phyloP scores from a whole-genome alignment of 768 basidiomycete species.

The Candolleomyces eurysporus region DNA sequence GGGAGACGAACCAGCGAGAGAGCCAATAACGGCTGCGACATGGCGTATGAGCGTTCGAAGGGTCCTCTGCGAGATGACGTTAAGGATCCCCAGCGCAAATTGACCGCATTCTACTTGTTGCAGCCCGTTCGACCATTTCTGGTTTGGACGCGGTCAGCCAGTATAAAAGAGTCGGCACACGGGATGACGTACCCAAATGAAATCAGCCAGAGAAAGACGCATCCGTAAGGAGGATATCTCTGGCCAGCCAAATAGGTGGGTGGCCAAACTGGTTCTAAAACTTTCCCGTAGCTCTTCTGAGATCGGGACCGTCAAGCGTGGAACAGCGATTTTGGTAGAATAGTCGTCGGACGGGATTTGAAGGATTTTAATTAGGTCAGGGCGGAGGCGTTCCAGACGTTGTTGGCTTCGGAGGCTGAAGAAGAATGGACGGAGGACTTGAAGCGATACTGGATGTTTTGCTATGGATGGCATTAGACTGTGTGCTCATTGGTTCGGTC shows the following conservation, averaged over 20 bases:
- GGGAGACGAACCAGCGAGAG: conserved; percentile 44
- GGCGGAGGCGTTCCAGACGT: conserved; percentile 34
- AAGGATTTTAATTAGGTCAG: conserved; percentile 47
- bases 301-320: conserved; percentile 21
- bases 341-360: conserved; percentile 31
- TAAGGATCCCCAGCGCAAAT: conserved; percentile 51
- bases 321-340: conserved; percentile 27
- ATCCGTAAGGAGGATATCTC: conserved; percentile 51
- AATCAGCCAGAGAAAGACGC: conserved; percentile 52
- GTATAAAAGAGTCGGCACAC: not conserved
- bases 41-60: conserved; percentile 58
- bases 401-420: conserved; percentile 24
- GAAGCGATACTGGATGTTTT: conserved; percentile 45
- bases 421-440: conserved; percentile 51
- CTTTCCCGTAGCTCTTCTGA: conserved; percentile 37
- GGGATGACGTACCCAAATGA: conserved; percentile 38
- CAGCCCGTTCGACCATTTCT: conserved; percentile 49
- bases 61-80: conserved; percentile 50
- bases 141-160: not conserved
- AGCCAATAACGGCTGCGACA: conserved; percentile 41
- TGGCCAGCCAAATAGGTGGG: conserved; percentile 65
- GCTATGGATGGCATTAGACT: conserved; percentile 19
- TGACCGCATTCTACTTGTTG: conserved; percentile 46
- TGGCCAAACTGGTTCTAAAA: conserved; percentile 50
- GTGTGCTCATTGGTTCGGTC: not conserved